Evolutionary conservation across 805 yeast species (phyloP).

Genomic region (Starmerella scarabaei): DNA sequence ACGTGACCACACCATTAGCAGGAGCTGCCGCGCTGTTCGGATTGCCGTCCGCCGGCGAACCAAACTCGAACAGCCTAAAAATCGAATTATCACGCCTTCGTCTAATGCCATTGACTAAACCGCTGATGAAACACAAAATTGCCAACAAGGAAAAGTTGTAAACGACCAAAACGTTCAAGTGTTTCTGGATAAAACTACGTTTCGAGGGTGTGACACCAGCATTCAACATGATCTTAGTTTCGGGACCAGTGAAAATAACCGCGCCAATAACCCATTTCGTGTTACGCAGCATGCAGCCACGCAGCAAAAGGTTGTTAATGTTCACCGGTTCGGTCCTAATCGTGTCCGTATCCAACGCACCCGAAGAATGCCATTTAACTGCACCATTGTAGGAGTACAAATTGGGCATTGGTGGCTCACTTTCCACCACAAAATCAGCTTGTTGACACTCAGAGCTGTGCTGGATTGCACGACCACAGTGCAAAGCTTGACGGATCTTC

Average conservation of each 20-base stretch:
- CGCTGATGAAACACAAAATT: conserved; percentile 55
- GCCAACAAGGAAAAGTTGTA: conserved; percentile 54
- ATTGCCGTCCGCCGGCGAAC: conserved; percentile 38
- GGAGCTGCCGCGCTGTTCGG: conserved; percentile 36
- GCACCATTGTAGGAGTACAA: conserved; percentile 43
- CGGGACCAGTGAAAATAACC: conserved; percentile 61
- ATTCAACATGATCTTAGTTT: conserved; percentile 68
- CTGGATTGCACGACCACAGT: conserved; percentile 44
- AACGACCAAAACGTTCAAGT: conserved; percentile 53
- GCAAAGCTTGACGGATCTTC: conserved; percentile 46
- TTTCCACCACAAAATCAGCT: conserved; percentile 48
- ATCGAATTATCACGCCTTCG: conserved; percentile 38
- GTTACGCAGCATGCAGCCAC: conserved; percentile 65
- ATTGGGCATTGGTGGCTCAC: conserved; percentile 56
- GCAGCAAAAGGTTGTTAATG: conserved; percentile 50
- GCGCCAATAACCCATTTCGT: conserved; percentile 66
- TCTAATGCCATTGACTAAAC: conserved; percentile 54
- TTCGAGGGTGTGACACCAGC: conserved; percentile 72
- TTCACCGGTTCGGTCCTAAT: conserved; percentile 40
- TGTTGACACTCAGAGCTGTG: conserved; percentile 28
- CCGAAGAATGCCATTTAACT: conserved; percentile 17
- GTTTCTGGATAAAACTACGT: conserved; percentile 51
- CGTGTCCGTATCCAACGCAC: background rate
- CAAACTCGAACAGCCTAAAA: conserved; percentile 43
- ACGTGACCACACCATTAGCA: conserved; percentile 53